Percentiles rank a stretch among this genome's conserved stretches.
These are phyloP conservation scores for Lichtheimia ornata DNA, from an alignment of 371 early-diverging fungal species.

Conservation along the genomic window DNA sequence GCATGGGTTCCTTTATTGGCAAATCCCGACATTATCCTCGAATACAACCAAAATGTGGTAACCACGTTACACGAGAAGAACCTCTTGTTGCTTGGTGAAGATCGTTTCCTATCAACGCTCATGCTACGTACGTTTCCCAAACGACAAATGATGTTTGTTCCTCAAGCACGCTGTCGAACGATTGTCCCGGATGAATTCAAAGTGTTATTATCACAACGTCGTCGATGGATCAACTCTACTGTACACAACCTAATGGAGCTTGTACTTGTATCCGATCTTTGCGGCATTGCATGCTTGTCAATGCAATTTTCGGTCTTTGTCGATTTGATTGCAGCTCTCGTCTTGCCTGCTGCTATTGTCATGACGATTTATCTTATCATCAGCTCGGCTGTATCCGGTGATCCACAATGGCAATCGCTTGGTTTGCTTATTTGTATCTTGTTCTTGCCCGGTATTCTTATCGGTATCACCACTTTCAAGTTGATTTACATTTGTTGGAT, in stretches of 20 bases:
- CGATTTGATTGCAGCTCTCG: constrained; percentile 84
- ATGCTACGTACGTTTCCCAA: constrained; percentile 93
- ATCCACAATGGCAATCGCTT: constrained; percentile 65
- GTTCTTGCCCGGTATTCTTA: constrained; percentile 83
- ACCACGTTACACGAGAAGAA: constrained; percentile 96
- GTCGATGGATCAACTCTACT: constrained; percentile 94
- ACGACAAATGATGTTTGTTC: constrained; percentile 92
- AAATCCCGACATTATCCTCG: constrained; percentile 85
- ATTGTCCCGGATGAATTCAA: constrained; percentile 81
- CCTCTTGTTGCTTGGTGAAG: constrained; percentile 93
- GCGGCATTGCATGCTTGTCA: constrained; percentile 88
- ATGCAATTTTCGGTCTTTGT: constrained; percentile 87
- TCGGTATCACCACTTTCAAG: constrained; percentile 84
- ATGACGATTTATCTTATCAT: constrained; percentile 61
- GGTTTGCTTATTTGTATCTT: constrained; percentile 67
- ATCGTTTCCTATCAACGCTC: constrained; percentile 92
- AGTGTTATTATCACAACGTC: constrained; percentile 82
- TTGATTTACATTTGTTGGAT: constrained; percentile 83
- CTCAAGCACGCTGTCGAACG: constrained; percentile 85
- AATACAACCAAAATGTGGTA: constrained; percentile 91
- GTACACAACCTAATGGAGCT: constrained; percentile 93
- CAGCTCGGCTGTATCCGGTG: constrained; percentile 45
- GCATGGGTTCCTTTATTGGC: constrained; percentile 84
- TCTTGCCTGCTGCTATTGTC: constrained; percentile 81
- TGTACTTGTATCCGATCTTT: constrained; percentile 81